A percentile compares a stretch with the other conserved stretches of the same genome.
Evolutionary conservation across 2,329 filamentous ascomycete species (phyloP).

Genomic region (Atkinsonella hypoxylon): DNA sequence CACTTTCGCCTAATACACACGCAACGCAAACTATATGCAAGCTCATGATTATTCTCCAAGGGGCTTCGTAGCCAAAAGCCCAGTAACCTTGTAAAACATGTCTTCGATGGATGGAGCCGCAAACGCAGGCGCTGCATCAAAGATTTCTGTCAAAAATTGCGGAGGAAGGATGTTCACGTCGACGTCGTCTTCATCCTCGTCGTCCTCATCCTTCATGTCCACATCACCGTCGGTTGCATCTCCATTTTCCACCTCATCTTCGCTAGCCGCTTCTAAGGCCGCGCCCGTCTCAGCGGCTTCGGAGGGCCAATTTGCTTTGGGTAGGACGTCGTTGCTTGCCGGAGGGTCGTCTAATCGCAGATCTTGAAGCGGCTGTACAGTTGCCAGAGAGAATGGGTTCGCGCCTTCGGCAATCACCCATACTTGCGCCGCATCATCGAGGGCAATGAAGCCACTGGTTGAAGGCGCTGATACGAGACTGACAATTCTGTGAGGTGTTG

Average conservation of each 20-base stretch:
- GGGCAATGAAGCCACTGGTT: slow-evolving; percentile 59
- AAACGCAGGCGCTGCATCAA: slow-evolving; percentile 57
- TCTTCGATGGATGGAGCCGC: slow-evolving; percentile 62
- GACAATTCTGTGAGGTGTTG: slow-evolving; percentile 46
- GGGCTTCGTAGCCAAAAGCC: slow-evolving; percentile 40
- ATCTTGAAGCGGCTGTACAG: slow-evolving; percentile 44
- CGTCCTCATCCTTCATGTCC: slow-evolving; percentile 31
- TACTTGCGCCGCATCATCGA: slow-evolving; percentile 68
- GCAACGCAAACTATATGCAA: not conserved
- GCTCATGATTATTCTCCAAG: not conserved
- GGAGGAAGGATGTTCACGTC: slow-evolving; percentile 51
- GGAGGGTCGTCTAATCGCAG: slow-evolving; percentile 33
- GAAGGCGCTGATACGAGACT: slow-evolving; percentile 52
- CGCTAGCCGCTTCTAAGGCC: slow-evolving; percentile 29
- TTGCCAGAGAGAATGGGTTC: slow-evolving; percentile 36
- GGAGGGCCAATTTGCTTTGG: too few relatives aligned
- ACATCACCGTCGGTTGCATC: slow-evolving; percentile 25
- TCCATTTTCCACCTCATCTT: slow-evolving; percentile 27
- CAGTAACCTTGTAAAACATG: slow-evolving; percentile 62
- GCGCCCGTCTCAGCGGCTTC: slow-evolving; percentile 30
- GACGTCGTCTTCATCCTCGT: slow-evolving; percentile 21
- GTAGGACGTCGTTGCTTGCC: not conserved
- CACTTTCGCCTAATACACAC: not conserved
- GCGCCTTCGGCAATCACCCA: slow-evolving; percentile 50
- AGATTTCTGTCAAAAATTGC: slow-evolving; percentile 57